A percentile compares a stretch with the other conserved stretches of the same genome.
Conservation (phyloP, 2,329 filamentous ascomycete species). For the Trichoderma pleuroti region DNA sequence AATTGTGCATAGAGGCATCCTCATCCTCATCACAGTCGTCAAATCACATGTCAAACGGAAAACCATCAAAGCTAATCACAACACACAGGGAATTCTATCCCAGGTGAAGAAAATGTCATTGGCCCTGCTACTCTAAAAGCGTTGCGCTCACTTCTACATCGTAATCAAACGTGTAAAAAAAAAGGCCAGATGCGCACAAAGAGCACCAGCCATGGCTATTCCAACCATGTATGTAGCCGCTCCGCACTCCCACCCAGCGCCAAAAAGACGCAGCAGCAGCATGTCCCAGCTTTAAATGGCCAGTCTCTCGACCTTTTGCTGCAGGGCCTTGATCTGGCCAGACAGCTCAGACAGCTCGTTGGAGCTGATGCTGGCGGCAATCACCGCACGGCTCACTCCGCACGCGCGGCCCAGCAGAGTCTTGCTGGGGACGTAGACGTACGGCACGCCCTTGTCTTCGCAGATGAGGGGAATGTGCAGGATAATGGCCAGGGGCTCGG, state of each 20-base stretch:
- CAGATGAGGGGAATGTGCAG: constrained; percentile 84
- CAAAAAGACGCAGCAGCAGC: neutral
- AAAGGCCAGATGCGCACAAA: neutral
- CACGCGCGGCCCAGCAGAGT: constrained; percentile 84
- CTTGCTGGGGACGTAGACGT: constrained; percentile 73
- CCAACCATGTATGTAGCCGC: constrained; percentile 1
- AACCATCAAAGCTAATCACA: neutral
- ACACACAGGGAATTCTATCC: neutral
- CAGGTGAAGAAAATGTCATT: constrained; percentile 13
- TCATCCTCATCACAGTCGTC: neutral
- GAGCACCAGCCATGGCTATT: neutral
- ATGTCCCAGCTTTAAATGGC: constrained; percentile 66
- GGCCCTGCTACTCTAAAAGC: neutral
- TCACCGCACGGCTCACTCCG: constrained; percentile 84
- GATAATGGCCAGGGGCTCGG: constrained; percentile 79
- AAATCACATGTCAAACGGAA: neutral
- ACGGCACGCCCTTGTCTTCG: constrained; percentile 68
- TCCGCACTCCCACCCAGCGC: neutral
- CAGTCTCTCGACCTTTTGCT: constrained; percentile 93
- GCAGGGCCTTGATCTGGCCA: constrained; percentile 80
- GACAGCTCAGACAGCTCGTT: constrained; percentile 88
- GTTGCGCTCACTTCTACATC: neutral
- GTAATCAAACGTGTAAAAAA: neutral
- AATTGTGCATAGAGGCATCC: neutral
- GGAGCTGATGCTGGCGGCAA: constrained; percentile 82